Percentiles rank a stretch among this genome's conserved stretches.
Evolutionary conservation across 2,329 filamentous ascomycete genomes (phyloP).

Genomic region (Fusarium albosuccineum): DNA sequence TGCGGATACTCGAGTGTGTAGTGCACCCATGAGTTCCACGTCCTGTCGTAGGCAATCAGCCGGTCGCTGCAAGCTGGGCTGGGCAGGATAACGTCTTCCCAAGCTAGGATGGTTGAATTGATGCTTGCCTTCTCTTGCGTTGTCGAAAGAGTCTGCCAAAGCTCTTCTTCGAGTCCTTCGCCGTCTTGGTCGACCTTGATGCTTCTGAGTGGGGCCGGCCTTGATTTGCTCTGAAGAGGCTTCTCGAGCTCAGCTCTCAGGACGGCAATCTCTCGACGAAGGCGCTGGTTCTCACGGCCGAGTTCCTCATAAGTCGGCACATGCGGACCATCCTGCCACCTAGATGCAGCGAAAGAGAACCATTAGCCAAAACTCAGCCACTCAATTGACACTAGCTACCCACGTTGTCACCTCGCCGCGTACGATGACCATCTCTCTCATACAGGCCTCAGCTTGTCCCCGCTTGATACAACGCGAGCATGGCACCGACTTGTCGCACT

Average conservation of each 20-base stretch:
- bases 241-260: background rate
- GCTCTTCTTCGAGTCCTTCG: background rate
- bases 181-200: background rate
- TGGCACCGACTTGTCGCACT: conserved; percentile 44
- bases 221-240: background rate
- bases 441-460: conserved; percentile 29
- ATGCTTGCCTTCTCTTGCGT: background rate
- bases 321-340: conserved; percentile 12
- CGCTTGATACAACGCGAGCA: conserved; percentile 43
- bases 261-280: background rate
- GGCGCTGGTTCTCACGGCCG: conserved; percentile 12
- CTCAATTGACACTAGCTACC: background rate
- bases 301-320: conserved; percentile 22
- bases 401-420: conserved; percentile 23
- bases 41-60: conserved; percentile 22
- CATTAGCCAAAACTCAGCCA: background rate
- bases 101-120: background rate
- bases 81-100: conserved; percentile 19
- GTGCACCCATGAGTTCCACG: conserved; percentile 31
- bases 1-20: conserved; percentile 27
- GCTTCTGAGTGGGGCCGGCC: background rate
- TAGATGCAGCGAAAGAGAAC: background rate
- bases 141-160: background rate
- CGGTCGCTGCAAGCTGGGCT: conserved; percentile 14
- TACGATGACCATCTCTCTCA: conserved; percentile 26